Conservation (phyloP, 2,329 filamentous ascomycete genomes). For the Cladosporium phlei region DNA sequence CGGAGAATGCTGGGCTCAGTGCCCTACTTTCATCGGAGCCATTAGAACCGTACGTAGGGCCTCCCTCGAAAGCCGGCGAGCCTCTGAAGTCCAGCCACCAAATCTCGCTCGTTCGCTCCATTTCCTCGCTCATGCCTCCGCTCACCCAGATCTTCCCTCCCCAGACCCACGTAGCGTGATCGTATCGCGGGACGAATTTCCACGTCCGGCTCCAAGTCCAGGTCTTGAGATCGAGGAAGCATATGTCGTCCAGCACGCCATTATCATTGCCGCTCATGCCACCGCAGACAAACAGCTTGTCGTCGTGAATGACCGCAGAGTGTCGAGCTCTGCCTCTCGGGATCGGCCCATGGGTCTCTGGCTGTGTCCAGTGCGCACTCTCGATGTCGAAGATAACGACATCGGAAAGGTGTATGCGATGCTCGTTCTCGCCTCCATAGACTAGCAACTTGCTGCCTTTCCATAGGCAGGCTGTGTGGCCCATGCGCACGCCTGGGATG, state of each 20-base stretch:
- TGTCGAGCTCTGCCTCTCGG: conserved; percentile 89
- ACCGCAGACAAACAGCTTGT: conserved; percentile 92
- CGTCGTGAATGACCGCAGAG: conserved; percentile 88
- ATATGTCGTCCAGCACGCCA: conserved; percentile 89
- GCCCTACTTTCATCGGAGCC: conserved; percentile 21
- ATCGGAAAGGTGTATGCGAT: conserved; percentile 90
- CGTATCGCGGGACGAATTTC: conserved; percentile 91
- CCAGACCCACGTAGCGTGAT: conserved; percentile 93
- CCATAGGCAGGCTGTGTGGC: conserved; percentile 94
- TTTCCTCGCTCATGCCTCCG: conserved; percentile 87
- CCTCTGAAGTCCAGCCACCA: conserved; percentile 97
- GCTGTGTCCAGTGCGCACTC: conserved; percentile 92
- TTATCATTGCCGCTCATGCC: conserved; percentile 94
- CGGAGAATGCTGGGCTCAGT: conserved; percentile 4
- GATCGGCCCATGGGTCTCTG: conserved; percentile 74
- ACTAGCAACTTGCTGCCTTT: conserved; percentile 92
- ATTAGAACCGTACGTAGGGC: conserved; percentile 27
- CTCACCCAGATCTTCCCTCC: conserved; percentile 93
- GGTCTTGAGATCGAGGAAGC: conserved; percentile 93
- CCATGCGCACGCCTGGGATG: conserved; percentile 95
- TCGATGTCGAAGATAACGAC: conserved; percentile 94
- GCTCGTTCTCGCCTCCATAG: conserved; percentile 97
- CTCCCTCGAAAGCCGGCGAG: conserved; percentile 66
- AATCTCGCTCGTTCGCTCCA: conserved; percentile 93
- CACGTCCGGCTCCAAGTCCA: conserved; percentile 96